phyloP scores from a whole-genome alignment of 768 basidiomycete genomes.

The Chlorophyllum brunneum region DNA sequence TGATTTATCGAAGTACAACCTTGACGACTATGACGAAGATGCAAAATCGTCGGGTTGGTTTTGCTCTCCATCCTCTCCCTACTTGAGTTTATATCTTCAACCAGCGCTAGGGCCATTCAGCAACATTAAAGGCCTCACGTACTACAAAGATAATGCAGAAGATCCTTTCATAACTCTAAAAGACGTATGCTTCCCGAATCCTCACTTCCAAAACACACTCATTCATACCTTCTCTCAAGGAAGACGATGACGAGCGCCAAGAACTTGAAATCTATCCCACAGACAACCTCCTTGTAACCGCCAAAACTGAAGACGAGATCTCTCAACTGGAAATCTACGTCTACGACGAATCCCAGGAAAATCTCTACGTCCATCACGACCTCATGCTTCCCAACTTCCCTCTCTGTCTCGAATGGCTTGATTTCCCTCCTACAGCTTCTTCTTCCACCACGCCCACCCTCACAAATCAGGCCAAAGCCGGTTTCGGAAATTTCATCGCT shows the following conservation, averaged over 20 bases:
- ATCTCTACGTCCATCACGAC: constrained; percentile 95
- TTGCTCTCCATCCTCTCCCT: constrained; percentile 4
- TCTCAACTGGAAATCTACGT: constrained; percentile 95
- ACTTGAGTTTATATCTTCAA: neutral
- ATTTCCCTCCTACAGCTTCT: constrained; percentile 76
- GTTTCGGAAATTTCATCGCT: constrained; percentile 86
- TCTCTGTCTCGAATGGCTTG: constrained; percentile 98
- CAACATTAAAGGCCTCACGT: constrained; percentile 92
- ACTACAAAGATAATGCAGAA: constrained; percentile 86
- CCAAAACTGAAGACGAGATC: constrained; percentile 95
- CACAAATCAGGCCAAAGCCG: constrained; percentile 23
- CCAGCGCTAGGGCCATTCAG: constrained; percentile 82
- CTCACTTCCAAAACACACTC: neutral
- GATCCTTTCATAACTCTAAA: constrained; percentile 97
- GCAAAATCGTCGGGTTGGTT: constrained; percentile 31
- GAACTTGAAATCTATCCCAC: constrained; percentile 87
- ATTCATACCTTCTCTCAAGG: constrained; percentile 33
- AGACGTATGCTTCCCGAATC: constrained; percentile 53
- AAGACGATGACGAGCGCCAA: constrained; percentile 79
- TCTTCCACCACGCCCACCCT: constrained; percentile 29
- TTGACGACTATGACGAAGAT: constrained; percentile 92
- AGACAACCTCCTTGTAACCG: constrained; percentile 89
- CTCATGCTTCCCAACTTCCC: constrained; percentile 97
- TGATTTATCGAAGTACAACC: constrained; percentile 81
- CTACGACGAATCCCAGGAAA: constrained; percentile 89